Evolutionary conservation across 805 yeast species (phyloP).

Genomic region (Yamadazyma endophytica): DNA sequence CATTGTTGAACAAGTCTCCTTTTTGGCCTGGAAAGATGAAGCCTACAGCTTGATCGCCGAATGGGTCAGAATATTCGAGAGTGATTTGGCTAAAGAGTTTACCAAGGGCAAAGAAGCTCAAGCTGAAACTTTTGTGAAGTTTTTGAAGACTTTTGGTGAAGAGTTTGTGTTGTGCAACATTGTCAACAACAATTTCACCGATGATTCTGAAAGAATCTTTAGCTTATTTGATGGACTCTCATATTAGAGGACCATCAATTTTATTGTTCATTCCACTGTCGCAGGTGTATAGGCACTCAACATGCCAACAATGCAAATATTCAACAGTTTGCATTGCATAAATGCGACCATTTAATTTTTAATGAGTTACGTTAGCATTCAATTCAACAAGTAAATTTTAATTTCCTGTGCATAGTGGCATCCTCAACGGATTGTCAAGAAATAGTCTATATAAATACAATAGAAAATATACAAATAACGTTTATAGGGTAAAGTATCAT

Average conservation of each 20-base stretch:
- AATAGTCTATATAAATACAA: slow-evolving; percentile 2
- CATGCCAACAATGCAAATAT: slow-evolving; percentile 23
- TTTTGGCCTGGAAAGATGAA: slow-evolving; percentile 97
- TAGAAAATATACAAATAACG: too few relatives aligned
- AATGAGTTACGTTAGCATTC: slow-evolving; percentile 10
- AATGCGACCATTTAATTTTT: slow-evolving; percentile 1
- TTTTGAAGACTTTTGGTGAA: slow-evolving; percentile 46
- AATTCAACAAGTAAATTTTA: slow-evolving; percentile 25
- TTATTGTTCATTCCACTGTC: slow-evolving; percentile 9
- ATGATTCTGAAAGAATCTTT: slow-evolving; percentile 55
- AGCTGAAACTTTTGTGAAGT: slow-evolving; percentile 28
- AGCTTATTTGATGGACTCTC: slow-evolving; percentile 37
- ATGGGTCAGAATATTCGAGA: slow-evolving; percentile 60
- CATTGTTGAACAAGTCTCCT: slow-evolving; percentile 86
- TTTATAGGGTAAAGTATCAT: too few relatives aligned
- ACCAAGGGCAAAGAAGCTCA: slow-evolving; percentile 21
- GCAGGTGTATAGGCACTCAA: slow-evolving; percentile 26
- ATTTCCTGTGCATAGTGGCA: slow-evolving; percentile 38
- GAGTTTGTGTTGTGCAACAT: slow-evolving; percentile 77
- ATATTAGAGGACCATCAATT: slow-evolving; percentile 15
- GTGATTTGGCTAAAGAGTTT: slow-evolving; percentile 30
- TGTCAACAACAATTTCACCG: slow-evolving; percentile 78
- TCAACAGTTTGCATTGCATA: slow-evolving; percentile 16
- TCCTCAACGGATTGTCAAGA: slow-evolving; percentile 45
- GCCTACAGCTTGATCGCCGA: slow-evolving; percentile 78